phyloP scores from a whole-genome alignment of 768 basidiomycete species.

The Pleurotus platypus region DNA sequence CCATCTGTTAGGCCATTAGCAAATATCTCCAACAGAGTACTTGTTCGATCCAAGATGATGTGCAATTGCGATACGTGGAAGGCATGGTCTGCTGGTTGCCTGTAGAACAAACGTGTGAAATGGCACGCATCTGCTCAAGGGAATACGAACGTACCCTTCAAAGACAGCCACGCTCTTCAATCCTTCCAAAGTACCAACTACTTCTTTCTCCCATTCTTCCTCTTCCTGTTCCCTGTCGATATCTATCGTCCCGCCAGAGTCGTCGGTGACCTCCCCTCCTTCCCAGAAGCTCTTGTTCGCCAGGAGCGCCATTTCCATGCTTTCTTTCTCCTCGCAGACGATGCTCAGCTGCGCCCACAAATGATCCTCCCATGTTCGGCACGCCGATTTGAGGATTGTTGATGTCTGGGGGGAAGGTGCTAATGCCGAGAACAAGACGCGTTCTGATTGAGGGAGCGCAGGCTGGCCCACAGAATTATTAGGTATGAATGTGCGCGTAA shows the following conservation, averaged over 20 bases:
- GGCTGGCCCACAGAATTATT: constrained; percentile 31
- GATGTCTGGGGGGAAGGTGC: constrained; percentile 69
- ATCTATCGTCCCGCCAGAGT: constrained; percentile 6
- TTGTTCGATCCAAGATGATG: constrained; percentile 71
- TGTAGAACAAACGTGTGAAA: constrained; percentile 17
- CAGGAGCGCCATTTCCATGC: constrained; percentile 59
- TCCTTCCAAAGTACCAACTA: constrained; percentile 50
- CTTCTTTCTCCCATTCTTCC: constrained; percentile 66
- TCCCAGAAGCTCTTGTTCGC: constrained; percentile 80
- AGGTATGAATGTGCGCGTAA: background rate
- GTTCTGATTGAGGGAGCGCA: constrained; percentile 64
- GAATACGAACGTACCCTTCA: constrained; percentile 50
- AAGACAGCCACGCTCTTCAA: constrained; percentile 54
- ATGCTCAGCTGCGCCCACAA: constrained; percentile 88
- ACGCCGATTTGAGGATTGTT: constrained; percentile 64
- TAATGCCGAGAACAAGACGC: constrained; percentile 85
- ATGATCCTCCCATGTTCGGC: constrained; percentile 92
- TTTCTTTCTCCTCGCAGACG: constrained; percentile 78
- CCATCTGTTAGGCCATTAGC: constrained; percentile 53
- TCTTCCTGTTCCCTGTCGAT: constrained; percentile 22
- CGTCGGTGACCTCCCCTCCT: constrained; percentile 44
- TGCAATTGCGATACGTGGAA: constrained; percentile 82
- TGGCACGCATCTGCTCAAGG: background rate
- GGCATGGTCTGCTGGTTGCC: constrained; percentile 64
- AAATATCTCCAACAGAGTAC: constrained; percentile 65